Evolutionary conservation across 2,329 filamentous ascomycete genomes (phyloP).

Genomic region (Clarireedia paspali): DNA sequence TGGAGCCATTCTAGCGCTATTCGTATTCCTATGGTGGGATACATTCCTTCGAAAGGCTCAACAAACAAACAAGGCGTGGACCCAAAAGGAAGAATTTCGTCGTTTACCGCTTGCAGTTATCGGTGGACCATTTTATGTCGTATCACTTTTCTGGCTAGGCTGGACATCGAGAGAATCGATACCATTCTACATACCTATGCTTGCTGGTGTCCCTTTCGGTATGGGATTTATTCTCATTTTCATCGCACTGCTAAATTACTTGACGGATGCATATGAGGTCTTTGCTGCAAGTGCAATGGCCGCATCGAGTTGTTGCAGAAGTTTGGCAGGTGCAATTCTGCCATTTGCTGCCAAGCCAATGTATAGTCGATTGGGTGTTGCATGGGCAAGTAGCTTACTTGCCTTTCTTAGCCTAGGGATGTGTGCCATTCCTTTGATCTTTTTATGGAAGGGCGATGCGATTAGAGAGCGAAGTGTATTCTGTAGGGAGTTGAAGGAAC

Average conservation of each 20-base stretch:
- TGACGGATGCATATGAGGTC: constrained; percentile 48
- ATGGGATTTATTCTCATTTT: constrained; percentile 47
- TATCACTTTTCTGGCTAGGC: constrained; percentile 51
- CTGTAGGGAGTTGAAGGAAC: constrained; percentile 39
- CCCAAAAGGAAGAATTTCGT: constrained; percentile 42
- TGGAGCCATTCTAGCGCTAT: constrained; percentile 44
- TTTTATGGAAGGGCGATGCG: constrained; percentile 39
- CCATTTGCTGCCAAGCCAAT: constrained; percentile 41
- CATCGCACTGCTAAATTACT: constrained; percentile 53
- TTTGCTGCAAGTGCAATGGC: constrained; percentile 50
- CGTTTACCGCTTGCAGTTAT: constrained; percentile 41
- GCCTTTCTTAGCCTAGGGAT: constrained; percentile 41
- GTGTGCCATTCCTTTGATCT: constrained; percentile 43
- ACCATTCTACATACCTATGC: constrained; percentile 48
- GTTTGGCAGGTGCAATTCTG: constrained; percentile 37
- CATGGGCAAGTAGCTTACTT: constrained; percentile 39
- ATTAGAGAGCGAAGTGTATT: constrained; percentile 41
- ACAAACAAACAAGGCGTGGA: constrained; percentile 37
- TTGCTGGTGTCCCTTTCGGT: constrained; percentile 49
- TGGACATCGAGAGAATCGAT: constrained; percentile 46
- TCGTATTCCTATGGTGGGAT: constrained; percentile 43
- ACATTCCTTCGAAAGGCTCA: constrained; percentile 43
- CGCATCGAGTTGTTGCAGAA: constrained; percentile 32
- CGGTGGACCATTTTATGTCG: constrained; percentile 36
- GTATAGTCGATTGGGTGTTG: constrained; percentile 38